A percentile compares a stretch with the other conserved stretches of the same genome.
Evolutionary conservation across 108 stramenopile genomes (phyloP).

Genomic region (Fistulifera solaris): DNA sequence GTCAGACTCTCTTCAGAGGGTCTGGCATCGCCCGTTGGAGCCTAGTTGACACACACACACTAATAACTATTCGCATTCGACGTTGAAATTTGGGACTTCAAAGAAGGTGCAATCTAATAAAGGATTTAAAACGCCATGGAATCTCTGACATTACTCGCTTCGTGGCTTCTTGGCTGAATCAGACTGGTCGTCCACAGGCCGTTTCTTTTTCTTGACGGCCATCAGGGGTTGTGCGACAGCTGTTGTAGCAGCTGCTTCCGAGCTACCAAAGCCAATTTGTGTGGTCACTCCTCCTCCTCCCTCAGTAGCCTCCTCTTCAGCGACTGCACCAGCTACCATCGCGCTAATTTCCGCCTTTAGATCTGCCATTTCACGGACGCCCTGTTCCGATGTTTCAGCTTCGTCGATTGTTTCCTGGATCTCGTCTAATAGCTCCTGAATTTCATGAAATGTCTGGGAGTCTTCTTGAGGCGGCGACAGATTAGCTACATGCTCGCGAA

Average conservation of each 20-base stretch:
- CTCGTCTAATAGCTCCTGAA: constrained; percentile 64
- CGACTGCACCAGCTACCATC: constrained; percentile 7
- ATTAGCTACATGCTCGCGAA: constrained; percentile 5
- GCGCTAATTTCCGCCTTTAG: constrained; percentile 43
- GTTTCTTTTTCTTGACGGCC: constrained; percentile 1
- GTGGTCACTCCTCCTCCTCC: neutral
- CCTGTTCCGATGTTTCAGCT: constrained; percentile 45
- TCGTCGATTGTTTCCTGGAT: constrained; percentile 80
- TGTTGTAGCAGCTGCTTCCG: constrained; percentile 1
- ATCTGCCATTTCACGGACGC: constrained; percentile 34
- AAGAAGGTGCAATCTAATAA: no score
- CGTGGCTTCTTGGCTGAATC: no score
- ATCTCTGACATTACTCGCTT: no score
- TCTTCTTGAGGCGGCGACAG: neutral
- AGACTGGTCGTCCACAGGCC: no score
- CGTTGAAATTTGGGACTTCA: no score
- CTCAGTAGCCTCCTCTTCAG: neutral
- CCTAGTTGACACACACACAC: no score
- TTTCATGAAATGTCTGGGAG: constrained; percentile 9
- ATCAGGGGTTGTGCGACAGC: neutral
- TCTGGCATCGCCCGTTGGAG: no score
- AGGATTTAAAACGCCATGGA: no score
- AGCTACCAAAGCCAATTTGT: neutral
- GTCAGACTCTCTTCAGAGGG: no score
- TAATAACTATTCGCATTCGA: no score